These are phyloP conservation scores for Colletotrichum spinosum DNA, from an alignment of 2,329 filamentous ascomycete genomes.

Conservation along the genomic window DNA sequence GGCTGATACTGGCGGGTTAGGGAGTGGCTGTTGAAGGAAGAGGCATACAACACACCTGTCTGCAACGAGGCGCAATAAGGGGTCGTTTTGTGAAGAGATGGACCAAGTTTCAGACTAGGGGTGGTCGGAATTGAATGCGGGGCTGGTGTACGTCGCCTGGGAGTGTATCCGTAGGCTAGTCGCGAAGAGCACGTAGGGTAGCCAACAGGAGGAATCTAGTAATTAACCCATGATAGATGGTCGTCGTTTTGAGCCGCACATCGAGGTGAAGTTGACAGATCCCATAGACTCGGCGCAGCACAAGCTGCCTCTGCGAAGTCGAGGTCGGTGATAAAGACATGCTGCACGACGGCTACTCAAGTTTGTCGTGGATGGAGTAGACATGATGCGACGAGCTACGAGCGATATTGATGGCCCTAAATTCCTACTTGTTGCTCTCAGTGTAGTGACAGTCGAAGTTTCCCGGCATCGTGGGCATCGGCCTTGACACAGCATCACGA, in stretches of 20 bases:
- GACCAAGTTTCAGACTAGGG: slow-evolving; percentile 25
- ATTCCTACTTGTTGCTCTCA: no score
- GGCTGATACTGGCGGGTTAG: slow-evolving; percentile 14
- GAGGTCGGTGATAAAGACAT: slow-evolving; percentile 15
- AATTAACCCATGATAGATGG: background rate
- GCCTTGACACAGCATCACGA: slow-evolving; percentile 19
- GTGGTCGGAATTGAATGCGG: slow-evolving; percentile 23
- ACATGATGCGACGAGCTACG: no score
- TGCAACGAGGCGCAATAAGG: background rate
- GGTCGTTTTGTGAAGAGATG: slow-evolving; percentile 22
- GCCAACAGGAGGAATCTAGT: background rate
- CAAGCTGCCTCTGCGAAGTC: slow-evolving; percentile 6
- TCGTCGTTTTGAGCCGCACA: slow-evolving; percentile 13
- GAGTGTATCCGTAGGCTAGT: slow-evolving; percentile 1
- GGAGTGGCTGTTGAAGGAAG: background rate
- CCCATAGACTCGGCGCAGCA: slow-evolving; percentile 10
- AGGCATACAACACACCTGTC: no score
- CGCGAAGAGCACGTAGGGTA: background rate
- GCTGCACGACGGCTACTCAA: slow-evolving; percentile 16
- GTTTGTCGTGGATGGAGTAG: no score
- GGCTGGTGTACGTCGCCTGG: slow-evolving; percentile 6
- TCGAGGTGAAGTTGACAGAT: slow-evolving; percentile 14
- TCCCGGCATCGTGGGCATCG: background rate
- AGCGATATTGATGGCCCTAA: no score
- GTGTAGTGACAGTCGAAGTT: no score